A percentile compares a stretch with the other conserved stretches of the same genome.
Evolutionary conservation across 208 protist species (phyloP).

Genomic region (Trypanosoma caninum): DNA sequence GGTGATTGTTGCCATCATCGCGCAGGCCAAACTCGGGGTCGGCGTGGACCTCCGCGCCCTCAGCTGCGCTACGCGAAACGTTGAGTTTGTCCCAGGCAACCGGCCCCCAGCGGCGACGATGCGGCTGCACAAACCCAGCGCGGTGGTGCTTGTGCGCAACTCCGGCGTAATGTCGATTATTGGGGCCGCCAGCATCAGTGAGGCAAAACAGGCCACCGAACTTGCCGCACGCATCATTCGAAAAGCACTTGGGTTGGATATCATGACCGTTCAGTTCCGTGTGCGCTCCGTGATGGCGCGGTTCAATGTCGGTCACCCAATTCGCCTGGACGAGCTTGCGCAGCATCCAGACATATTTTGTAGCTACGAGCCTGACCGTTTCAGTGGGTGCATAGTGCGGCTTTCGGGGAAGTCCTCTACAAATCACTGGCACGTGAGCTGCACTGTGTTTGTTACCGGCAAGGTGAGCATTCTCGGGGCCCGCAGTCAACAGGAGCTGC

Average conservation of each 20-base stretch:
- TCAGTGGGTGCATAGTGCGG: constrained; percentile 73
- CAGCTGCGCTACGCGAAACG: constrained; percentile 81
- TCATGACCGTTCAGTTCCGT: constrained; percentile 73
- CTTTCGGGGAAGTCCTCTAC: constrained; percentile 45
- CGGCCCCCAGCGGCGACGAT: constrained; percentile 67
- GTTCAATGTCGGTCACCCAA: constrained; percentile 79
- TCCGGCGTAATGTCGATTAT: constrained; percentile 77
- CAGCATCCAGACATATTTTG: constrained; percentile 48
- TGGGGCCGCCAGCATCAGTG: constrained; percentile 68
- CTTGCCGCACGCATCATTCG: constrained; percentile 84
- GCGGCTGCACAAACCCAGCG: constrained; percentile 76
- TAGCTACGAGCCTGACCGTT: constrained; percentile 86
- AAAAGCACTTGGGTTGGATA: constrained; percentile 61
- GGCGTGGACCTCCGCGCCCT: constrained; percentile 78
- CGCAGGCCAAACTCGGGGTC: constrained; percentile 62
- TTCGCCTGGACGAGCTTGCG: constrained; percentile 71
- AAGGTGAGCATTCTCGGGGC: constrained; percentile 81
- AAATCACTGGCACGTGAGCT: constrained; percentile 75
- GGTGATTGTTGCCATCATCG: constrained; percentile 72
- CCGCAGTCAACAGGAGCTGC: constrained; percentile 75
- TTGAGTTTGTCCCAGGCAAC: constrained; percentile 78
- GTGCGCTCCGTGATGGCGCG: constrained; percentile 80
- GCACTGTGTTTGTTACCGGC: constrained; percentile 79
- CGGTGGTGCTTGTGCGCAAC: constrained; percentile 71
- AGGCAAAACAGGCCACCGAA: constrained; percentile 78